Evolutionary conservation across 495 filamentous ascomycete genomes (phyloP).

Genomic region (Lasiosphaeria hispida): DNA sequence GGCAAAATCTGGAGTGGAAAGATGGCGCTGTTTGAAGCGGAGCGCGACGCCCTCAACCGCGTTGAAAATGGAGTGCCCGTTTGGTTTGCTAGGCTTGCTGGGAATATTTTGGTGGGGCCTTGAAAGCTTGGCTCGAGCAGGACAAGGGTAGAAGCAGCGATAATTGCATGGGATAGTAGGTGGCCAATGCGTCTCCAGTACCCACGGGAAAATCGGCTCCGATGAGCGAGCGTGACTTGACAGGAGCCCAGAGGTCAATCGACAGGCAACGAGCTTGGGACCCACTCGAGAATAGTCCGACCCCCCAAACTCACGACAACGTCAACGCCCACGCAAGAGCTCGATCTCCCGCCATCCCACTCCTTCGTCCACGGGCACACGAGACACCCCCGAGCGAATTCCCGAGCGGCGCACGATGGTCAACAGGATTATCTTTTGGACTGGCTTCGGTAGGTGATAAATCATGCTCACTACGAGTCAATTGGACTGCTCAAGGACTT

Average conservation of each 20-base stretch:
- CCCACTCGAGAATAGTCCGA: not conserved
- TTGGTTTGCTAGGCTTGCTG: too few relatives aligned
- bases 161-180: not conserved
- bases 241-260: not conserved
- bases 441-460: conserved; percentile 78
- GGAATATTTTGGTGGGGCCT: conserved; percentile 3
- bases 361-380: not conserved
- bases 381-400: not conserved
- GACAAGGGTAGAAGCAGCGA: too few relatives aligned
- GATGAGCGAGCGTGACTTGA: not conserved
- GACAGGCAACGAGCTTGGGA: not conserved
- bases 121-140: not conserved
- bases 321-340: not conserved
- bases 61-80: too few relatives aligned
- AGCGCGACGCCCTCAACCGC: too few relatives aligned
- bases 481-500: conserved; percentile 2
- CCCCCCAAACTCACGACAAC: not conserved
- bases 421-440: conserved; percentile 88
- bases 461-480: conserved; percentile 7
- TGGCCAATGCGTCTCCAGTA: not conserved
- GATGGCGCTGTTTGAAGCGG: too few relatives aligned
- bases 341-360: not conserved
- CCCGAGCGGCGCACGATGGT: conserved; percentile 44
- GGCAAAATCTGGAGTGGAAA: too few relatives aligned
- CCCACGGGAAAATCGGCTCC: conserved; percentile 7